phyloP scores from a whole-genome alignment of 805 yeast genomes.

The Maudiozyma turicensis region DNA sequence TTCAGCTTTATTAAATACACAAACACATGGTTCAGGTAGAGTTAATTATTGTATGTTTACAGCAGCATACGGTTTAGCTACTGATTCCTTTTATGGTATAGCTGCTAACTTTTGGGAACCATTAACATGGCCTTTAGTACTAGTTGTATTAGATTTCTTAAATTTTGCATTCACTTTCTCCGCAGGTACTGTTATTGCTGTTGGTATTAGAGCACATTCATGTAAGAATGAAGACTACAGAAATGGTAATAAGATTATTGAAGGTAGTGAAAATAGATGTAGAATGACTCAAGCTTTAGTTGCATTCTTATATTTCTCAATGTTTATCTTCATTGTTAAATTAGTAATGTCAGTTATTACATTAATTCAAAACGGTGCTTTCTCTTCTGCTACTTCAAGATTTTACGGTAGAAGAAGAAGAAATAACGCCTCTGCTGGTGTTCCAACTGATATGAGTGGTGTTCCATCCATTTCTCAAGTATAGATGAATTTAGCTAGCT shows the following conservation, averaged over 20 bases:
- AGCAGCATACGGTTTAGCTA: constrained; percentile 73
- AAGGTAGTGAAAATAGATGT: constrained; percentile 78
- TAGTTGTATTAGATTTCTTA: constrained; percentile 71
- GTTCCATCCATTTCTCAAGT: constrained; percentile 88
- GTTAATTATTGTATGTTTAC: constrained; percentile 85
- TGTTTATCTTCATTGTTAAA: constrained; percentile 64
- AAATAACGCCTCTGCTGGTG: constrained; percentile 28
- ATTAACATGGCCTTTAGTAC: constrained; percentile 78
- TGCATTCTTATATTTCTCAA: constrained; percentile 79
- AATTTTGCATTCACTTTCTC: constrained; percentile 88
- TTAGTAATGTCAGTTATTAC: constrained; percentile 30
- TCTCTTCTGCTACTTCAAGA: constrained; percentile 10
- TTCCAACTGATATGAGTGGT: constrained; percentile 38
- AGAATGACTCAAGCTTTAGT: constrained; percentile 84
- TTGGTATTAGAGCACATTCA: constrained; percentile 76
- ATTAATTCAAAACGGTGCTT: constrained; percentile 19
- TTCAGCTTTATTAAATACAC: constrained; percentile 76
- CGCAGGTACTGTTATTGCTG: constrained; percentile 91
- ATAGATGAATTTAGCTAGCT: constrained; percentile 28
- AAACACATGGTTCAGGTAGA: constrained; percentile 50
- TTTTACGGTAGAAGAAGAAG: constrained; percentile 33
- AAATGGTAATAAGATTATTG: constrained; percentile 54
- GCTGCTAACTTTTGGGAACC: constrained; percentile 62
- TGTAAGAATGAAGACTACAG: constrained; percentile 64
- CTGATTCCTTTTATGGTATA: constrained; percentile 71